Conservation (phyloP, 192 early-diverging fungal genomes). For the Dispira simplex region DNA sequence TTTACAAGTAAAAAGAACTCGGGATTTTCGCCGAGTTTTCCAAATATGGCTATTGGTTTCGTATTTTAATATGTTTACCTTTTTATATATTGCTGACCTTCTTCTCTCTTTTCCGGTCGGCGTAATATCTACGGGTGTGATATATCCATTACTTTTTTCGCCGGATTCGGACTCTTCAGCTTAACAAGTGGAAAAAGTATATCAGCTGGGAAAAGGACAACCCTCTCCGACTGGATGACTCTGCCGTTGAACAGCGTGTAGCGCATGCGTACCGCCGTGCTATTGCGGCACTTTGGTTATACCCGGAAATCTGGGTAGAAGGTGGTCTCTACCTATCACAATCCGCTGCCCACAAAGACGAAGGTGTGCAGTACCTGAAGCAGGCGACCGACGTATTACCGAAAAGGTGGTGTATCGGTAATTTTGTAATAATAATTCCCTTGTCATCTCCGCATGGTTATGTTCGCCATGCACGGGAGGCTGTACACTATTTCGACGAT, state of each 20-base stretch:
- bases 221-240: constrained; percentile 54
- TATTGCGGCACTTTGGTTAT: constrained; percentile 66
- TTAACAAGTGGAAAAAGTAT: constrained; percentile 71
- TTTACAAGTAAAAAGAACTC: neutral
- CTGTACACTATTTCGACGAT: too few relatives aligned
- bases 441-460: too few relatives aligned
- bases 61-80: neutral
- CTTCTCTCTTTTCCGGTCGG: neutral
- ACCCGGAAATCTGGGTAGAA: constrained; percentile 82
- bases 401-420: constrained; percentile 28
- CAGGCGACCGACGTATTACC: constrained; percentile 54
- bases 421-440: too few relatives aligned
- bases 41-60: neutral
- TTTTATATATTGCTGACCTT: neutral
- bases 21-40: neutral
- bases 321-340: constrained; percentile 39
- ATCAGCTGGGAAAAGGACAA: constrained; percentile 85
- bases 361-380: constrained; percentile 44
- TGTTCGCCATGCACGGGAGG: too few relatives aligned
- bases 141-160: neutral
- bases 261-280: constrained; percentile 77
- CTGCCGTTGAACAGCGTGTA: constrained; percentile 45
- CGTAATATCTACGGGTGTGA: neutral
- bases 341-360: constrained; percentile 32
- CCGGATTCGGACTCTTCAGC: constrained; percentile 12